Conservation (phyloP, 139 green algal species). For the Coelastrella sp. region DNA sequence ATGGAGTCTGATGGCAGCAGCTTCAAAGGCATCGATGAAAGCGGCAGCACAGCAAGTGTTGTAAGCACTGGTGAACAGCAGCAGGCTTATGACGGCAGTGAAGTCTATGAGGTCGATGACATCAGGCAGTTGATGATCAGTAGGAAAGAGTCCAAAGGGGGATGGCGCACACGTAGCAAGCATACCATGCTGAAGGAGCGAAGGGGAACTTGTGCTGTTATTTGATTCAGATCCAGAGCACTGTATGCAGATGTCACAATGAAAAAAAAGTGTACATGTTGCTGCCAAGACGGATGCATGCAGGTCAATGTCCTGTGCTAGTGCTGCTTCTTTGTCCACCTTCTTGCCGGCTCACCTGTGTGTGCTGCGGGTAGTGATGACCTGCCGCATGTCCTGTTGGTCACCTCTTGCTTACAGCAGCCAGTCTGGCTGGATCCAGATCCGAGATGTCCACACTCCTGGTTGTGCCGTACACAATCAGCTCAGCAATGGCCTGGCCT, state of each 20-base stretch:
- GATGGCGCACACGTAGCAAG: background rate
- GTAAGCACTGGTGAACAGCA: background rate
- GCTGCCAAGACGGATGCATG: too few relatives aligned
- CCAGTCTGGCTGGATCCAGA: conserved; percentile 58
- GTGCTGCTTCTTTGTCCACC: too few relatives aligned
- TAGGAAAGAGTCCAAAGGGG: background rate
- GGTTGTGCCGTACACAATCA: conserved; percentile 63
- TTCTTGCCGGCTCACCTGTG: too few relatives aligned
- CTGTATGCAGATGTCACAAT: too few relatives aligned
- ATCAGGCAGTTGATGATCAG: background rate
- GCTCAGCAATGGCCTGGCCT: conserved; percentile 77
- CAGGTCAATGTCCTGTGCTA: too few relatives aligned
- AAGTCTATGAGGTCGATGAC: background rate
- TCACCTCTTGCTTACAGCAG: background rate
- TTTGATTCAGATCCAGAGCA: too few relatives aligned
- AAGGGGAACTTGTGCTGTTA: background rate
- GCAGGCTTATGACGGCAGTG: background rate
- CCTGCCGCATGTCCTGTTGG: background rate
- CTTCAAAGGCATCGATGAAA: too few relatives aligned
- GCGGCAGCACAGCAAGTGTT: background rate
- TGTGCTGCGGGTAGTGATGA: too few relatives aligned
- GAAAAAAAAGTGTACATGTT: too few relatives aligned
- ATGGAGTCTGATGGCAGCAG: background rate
- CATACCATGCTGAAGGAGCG: background rate
- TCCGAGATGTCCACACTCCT: conserved; percentile 55